phyloP scores from a whole-genome alignment of 2,329 filamentous ascomycete genomes.

The Claviceps maximensis region DNA sequence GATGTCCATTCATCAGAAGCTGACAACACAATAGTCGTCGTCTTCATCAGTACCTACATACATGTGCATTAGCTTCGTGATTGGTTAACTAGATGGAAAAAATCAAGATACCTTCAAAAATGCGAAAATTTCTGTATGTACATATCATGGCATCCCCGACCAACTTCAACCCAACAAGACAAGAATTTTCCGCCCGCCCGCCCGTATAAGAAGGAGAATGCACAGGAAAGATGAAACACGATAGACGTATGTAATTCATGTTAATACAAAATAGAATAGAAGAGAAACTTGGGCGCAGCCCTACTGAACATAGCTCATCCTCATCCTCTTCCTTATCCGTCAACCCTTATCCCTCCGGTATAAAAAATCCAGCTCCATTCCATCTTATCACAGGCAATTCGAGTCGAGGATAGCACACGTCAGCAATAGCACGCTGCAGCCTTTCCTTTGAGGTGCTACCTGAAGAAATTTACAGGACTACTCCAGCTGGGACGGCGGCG shows the following conservation, averaged over 20 bases:
- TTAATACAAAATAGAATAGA: neutral
- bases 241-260: neutral
- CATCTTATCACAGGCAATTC: neutral
- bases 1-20: too few species aligned
- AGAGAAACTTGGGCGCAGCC: neutral
- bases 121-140: too few species aligned
- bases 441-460: neutral
- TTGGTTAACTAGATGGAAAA: too few species aligned
- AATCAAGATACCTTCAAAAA: too few species aligned
- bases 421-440: neutral
- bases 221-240: neutral
- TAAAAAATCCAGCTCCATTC: neutral
- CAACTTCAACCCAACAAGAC: too few species aligned
- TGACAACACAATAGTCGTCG: too few species aligned
- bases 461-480: slow-evolving; percentile 4
- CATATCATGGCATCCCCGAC: too few species aligned
- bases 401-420: neutral
- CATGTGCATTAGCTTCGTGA: too few species aligned
- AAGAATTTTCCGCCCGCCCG: too few species aligned
- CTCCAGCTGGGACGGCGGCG: neutral
- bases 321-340: neutral
- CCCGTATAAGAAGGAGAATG: neutral
- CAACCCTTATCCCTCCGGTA: neutral
- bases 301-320: neutral
- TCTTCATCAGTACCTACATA: too few species aligned